Conservation (phyloP, 768 basidiomycete species). For the Xerocomus potaroensis region DNA sequence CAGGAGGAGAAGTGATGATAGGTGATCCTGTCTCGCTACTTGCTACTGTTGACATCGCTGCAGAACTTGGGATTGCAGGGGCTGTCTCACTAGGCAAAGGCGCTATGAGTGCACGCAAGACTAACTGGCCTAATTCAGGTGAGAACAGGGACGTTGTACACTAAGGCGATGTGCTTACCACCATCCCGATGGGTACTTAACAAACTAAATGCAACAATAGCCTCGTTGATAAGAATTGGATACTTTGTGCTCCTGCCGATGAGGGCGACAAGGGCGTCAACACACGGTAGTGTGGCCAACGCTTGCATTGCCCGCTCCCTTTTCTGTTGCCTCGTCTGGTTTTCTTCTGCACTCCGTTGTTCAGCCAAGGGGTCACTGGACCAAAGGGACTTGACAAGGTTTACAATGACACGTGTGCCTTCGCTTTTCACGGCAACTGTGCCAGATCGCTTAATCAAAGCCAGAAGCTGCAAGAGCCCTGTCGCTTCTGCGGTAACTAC, state of each 20-base stretch:
- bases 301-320: constrained; percentile 50
- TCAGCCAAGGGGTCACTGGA: constrained; percentile 40
- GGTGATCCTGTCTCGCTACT: constrained; percentile 47
- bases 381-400: constrained; percentile 78
- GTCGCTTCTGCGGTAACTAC: constrained; percentile 32
- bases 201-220: constrained; percentile 76
- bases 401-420: constrained; percentile 84
- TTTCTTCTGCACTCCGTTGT: constrained; percentile 29
- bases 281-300: constrained; percentile 51
- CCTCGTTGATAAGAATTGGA: constrained; percentile 85
- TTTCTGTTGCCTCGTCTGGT: constrained; percentile 42
- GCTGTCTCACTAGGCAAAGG: constrained; percentile 43
- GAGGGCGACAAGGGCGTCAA: constrained; percentile 62
- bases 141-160: constrained; percentile 1
- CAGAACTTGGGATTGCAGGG: constrained; percentile 29
- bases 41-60: constrained; percentile 35
- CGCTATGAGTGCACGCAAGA: constrained; percentile 54
- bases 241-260: constrained; percentile 75
- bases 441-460: constrained; percentile 73
- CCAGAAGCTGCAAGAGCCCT: constrained; percentile 66
- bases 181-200: constrained; percentile 63
- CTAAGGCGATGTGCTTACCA: constrained; percentile 40
- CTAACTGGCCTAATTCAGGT: constrained; percentile 48
- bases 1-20: constrained; percentile 40
- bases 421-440: constrained; percentile 83